Percentiles rank a stretch among this genome's conserved stretches.
phyloP scores from a whole-genome alignment of 2,329 filamentous ascomycete species.

The Botrytis paeoniae region DNA sequence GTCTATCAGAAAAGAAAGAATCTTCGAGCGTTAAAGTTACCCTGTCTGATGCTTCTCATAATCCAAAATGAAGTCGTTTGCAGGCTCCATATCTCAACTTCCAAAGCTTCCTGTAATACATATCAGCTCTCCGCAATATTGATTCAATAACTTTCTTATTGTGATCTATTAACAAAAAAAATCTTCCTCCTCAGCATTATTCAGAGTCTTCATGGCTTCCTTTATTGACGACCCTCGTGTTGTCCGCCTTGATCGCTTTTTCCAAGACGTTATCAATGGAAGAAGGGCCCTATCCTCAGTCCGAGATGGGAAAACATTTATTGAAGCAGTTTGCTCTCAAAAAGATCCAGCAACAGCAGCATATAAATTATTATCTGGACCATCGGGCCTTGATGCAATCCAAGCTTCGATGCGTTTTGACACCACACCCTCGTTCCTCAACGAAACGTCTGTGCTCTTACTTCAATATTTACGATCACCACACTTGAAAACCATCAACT shows the following conservation, averaged over 20 bases:
- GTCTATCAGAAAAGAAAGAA: background rate
- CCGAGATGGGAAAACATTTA: constrained; percentile 44
- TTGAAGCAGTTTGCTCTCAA: constrained; percentile 48
- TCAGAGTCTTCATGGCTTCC: constrained; percentile 1
- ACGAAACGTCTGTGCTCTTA: constrained; percentile 37
- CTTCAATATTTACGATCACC: constrained; percentile 39
- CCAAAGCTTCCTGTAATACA: background rate
- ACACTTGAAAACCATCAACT: constrained; percentile 26
- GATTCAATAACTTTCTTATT: too few relatives aligned
- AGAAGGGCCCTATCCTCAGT: constrained; percentile 40
- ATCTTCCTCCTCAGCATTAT: background rate
- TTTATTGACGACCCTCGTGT: constrained; percentile 22
- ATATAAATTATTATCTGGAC: constrained; percentile 42
- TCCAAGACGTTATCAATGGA: constrained; percentile 42
- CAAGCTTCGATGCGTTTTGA: constrained; percentile 45
- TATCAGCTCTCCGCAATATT: background rate
- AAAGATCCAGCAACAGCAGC: constrained; percentile 42
- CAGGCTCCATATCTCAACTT: background rate
- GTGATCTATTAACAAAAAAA: background rate
- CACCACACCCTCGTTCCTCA: constrained; percentile 45
- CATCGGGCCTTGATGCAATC: constrained; percentile 39
- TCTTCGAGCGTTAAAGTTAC: background rate
- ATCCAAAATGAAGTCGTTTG: background rate
- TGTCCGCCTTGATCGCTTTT: constrained; percentile 40
- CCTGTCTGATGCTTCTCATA: background rate